phyloP scores from a whole-genome alignment of 306 rosid species.

The Cicer pinnatifidum region DNA sequence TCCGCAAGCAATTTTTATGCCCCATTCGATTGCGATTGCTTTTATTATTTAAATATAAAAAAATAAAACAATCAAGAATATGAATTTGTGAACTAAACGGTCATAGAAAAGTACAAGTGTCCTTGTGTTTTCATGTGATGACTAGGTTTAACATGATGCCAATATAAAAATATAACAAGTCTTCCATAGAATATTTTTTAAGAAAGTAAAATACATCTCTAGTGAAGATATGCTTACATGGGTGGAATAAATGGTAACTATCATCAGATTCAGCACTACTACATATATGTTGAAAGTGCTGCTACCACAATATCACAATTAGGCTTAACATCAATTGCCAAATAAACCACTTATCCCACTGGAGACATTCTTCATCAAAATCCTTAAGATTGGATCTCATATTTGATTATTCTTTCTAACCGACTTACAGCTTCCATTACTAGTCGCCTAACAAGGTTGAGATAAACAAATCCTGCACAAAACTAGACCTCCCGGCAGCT shows the following conservation, averaged over 20 bases:
- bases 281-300: slow-evolving; percentile 28
- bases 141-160: slow-evolving; percentile 23
- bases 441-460: slow-evolving; percentile 68
- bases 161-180: slow-evolving; percentile 40
- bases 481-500: slow-evolving; percentile 86
- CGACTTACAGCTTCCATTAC: slow-evolving; percentile 51
- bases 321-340: slow-evolving; percentile 43
- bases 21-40: no score
- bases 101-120: no score
- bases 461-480: slow-evolving; percentile 84
- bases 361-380: slow-evolving; percentile 45
- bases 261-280: slow-evolving; percentile 43
- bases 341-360: slow-evolving; percentile 48
- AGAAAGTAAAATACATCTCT: slow-evolving; percentile 45
- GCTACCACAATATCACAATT: slow-evolving; percentile 37
- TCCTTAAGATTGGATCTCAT: slow-evolving; percentile 46
- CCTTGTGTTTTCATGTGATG: no score
- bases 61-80: no score
- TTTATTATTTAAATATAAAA: no score
- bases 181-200: slow-evolving; percentile 37
- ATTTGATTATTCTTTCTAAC: slow-evolving; percentile 44
- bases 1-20: no score
- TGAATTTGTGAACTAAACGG: no score
- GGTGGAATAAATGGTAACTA: slow-evolving; percentile 46
- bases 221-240: slow-evolving; percentile 44